phyloP scores from a whole-genome alignment of 345 rosid species.

The Brassica juncea region DNA sequence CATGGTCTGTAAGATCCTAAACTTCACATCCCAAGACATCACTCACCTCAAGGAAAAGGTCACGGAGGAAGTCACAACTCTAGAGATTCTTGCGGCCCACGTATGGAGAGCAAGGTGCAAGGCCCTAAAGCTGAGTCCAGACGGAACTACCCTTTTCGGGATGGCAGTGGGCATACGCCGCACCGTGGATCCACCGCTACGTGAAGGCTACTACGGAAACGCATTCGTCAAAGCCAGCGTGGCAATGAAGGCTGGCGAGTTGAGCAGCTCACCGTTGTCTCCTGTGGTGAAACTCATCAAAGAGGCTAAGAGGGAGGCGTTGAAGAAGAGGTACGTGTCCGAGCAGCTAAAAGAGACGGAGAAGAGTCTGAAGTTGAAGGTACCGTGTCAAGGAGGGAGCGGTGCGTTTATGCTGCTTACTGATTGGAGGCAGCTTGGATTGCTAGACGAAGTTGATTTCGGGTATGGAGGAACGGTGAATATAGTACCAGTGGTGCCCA shows the following conservation, averaged over 20 bases:
- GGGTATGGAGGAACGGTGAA: constrained; percentile 51
- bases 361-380: constrained; percentile 31
- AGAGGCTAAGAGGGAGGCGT: constrained; percentile 41
- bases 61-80: constrained; percentile 43
- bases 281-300: constrained; percentile 44
- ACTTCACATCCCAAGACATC: constrained; percentile 42
- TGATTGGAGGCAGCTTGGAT: constrained; percentile 62
- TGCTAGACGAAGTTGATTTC: constrained; percentile 44
- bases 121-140: constrained; percentile 48
- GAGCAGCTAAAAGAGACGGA: constrained; percentile 36
- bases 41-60: constrained; percentile 39
- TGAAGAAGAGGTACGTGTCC: constrained; percentile 31
- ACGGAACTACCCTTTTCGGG: constrained; percentile 41
- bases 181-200: constrained; percentile 47
- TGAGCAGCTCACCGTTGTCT: constrained; percentile 38
- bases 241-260: constrained; percentile 37
- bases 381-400: constrained; percentile 36
- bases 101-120: constrained; percentile 55
- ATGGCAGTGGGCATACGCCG: constrained; percentile 49
- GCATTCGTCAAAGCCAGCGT: constrained; percentile 51
- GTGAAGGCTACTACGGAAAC: constrained; percentile 58
- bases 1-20: constrained; percentile 43
- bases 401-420: constrained; percentile 50
- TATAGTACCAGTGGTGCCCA: constrained; percentile 49
- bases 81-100: constrained; percentile 55